Conservation (phyloP, 352 stramenopile genomes). For the Pythium guiyangense region DNA sequence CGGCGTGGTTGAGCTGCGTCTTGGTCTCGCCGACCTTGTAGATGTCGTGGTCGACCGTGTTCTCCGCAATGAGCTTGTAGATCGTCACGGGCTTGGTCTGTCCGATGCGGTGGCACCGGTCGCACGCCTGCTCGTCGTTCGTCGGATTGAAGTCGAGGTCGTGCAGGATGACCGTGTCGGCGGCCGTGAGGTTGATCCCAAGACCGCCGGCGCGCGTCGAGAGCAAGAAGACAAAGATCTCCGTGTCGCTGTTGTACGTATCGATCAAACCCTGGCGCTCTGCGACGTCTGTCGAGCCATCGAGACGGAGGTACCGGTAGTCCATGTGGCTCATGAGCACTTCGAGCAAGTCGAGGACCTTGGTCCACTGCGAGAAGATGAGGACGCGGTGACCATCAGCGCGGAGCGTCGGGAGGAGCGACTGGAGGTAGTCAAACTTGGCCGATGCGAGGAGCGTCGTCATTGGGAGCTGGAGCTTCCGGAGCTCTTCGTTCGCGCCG, state of each 20-base stretch:
- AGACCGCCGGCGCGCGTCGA: constrained; percentile 96
- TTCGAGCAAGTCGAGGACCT: constrained; percentile 92
- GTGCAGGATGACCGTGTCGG: constrained; percentile 87
- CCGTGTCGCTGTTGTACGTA: constrained; percentile 85
- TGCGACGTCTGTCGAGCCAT: constrained; percentile 71
- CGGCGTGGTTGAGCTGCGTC: constrained; percentile 82
- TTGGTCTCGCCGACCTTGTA: constrained; percentile 83
- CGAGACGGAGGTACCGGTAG: constrained; percentile 73
- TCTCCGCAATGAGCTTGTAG: constrained; percentile 90
- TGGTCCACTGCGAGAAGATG: constrained; percentile 97
- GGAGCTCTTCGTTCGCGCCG: constrained; percentile 66
- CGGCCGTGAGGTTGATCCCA: constrained; percentile 97
- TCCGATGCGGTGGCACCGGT: constrained; percentile 89
- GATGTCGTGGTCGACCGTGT: constrained; percentile 92
- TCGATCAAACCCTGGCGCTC: constrained; percentile 82
- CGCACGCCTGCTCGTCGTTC: constrained; percentile 82
- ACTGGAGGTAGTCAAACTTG: constrained; percentile 92
- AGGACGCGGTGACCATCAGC: constrained; percentile 91
- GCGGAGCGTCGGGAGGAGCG: constrained; percentile 85
- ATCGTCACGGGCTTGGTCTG: constrained; percentile 88
- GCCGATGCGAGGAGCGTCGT: constrained; percentile 90
- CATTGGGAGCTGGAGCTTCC: constrained; percentile 79
- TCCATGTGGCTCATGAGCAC: constrained; percentile 75
- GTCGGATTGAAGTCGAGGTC: constrained; percentile 88
- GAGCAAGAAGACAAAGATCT: constrained; percentile 96